Evolutionary conservation across 345 rosid genomes (phyloP), one percentile per base, ranked within the genome.

Genomic region (Salix brachista): DNA sequence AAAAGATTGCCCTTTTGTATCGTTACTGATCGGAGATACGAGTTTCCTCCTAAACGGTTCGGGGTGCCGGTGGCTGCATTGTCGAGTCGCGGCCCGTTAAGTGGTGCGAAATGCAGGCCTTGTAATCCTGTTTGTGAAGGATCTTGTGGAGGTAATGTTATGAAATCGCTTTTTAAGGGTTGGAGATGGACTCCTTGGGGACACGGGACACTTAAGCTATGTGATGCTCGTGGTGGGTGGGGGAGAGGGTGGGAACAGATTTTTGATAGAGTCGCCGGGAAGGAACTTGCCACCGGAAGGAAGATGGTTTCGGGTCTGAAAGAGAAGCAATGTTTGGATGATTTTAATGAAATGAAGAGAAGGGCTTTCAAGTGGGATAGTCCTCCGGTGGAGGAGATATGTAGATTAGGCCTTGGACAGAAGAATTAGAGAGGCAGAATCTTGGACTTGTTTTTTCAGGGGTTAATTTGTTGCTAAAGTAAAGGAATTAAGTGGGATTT

Each of bases 161-260:
- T 96, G 99, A 25, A n/a, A 17, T 71, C 78, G 62, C 85, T 96
- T 6, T 44, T 83, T 12, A 81, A 36, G 69, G 81, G 84, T 2
- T 93, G 98, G 99, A 93, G 98, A 75, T 96, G 99, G 99, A 93
- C 97, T 13, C 74, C 91, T 34, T 93, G 97, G 97, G 82, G 72
- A n/a, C 88, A 86, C 18, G 91, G 87, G 46, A 78, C 89, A 17
- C 54, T 96, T 39, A 82, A 85, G 73, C 78, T 96, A 9, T 96
- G 99, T 46, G 88, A 96, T 74, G 97, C 96, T 28, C 90, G 64
- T 1, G 89, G 87, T 0, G 83, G 79, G 0, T 93, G 97, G 98
- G 94, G 88, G 61, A 30, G 72, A 8, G 93, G 87, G 17, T 96
- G 98, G 98, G 94, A 90, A 88, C 78, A 77, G 65, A 73, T 86